Evolutionary conservation across 208 protist genomes (phyloP).

Genomic region (Leishmania major): DNA sequence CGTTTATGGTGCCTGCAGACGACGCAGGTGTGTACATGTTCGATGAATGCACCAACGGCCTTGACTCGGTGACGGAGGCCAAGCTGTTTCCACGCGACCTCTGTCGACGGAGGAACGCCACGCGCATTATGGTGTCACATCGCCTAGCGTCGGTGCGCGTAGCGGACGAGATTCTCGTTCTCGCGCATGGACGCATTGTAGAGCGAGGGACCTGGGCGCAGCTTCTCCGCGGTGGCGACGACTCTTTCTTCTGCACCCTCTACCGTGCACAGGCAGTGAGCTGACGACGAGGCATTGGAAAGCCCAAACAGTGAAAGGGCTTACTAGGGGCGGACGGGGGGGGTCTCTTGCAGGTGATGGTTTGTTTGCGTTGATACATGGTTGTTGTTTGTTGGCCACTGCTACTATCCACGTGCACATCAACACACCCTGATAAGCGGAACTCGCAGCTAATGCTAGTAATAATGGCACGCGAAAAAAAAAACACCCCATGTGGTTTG

Average conservation of each 20-base stretch:
- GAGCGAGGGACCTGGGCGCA: slow-evolving; percentile 65
- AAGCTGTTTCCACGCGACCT: slow-evolving; percentile 30
- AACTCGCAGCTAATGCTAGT: neutral
- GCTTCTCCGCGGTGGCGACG: slow-evolving; percentile 21
- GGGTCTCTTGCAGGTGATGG: neutral
- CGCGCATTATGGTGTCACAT: slow-evolving; percentile 63
- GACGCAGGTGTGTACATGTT: slow-evolving; percentile 45
- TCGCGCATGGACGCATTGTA: slow-evolving; percentile 52
- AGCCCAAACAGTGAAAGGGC: neutral
- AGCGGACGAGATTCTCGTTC: slow-evolving; percentile 65
- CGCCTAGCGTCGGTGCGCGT: slow-evolving; percentile 54
- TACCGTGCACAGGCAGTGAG: slow-evolving; percentile 7
- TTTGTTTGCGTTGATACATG: neutral
- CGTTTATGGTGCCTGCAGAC: slow-evolving; percentile 32
- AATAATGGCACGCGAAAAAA: too few species aligned
- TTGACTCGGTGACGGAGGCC: slow-evolving; percentile 68
- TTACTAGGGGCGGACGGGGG: neutral
- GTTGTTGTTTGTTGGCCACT: neutral
- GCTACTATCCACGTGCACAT: neutral
- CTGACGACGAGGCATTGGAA: neutral
- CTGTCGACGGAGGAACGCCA: neutral
- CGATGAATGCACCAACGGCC: slow-evolving; percentile 71
- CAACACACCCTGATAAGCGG: neutral
- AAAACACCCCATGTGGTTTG: neutral
- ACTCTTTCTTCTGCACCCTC: slow-evolving; percentile 30